Evolutionary conservation across 2,329 filamentous ascomycete genomes (phyloP).

Genomic region (Microcera coccophila): DNA sequence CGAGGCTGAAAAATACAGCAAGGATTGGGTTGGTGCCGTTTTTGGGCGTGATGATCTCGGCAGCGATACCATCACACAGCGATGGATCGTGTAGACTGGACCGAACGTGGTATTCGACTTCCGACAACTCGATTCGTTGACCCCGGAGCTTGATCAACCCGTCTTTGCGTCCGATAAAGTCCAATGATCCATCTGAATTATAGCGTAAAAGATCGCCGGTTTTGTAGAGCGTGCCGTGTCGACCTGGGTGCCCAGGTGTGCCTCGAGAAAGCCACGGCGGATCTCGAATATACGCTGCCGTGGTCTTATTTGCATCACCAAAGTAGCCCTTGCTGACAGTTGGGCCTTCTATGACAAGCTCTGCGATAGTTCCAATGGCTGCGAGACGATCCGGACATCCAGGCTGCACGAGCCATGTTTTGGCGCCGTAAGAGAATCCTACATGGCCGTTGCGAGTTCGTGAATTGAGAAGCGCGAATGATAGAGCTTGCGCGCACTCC

Average conservation of each 20-base stretch:
- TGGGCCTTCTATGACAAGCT: slow-evolving; percentile 37
- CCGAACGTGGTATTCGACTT: slow-evolving; percentile 16
- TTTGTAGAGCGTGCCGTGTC: slow-evolving; percentile 41
- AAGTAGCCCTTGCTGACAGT: slow-evolving; percentile 47
- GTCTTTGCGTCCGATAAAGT: slow-evolving; percentile 49
- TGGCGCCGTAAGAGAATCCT: no score
- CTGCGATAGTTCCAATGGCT: slow-evolving; percentile 4
- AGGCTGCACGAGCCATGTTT: no score
- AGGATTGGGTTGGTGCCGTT: no score
- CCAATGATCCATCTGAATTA: slow-evolving; percentile 35
- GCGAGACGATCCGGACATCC: no score
- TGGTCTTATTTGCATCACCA: slow-evolving; percentile 34
- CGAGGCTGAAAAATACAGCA: no score
- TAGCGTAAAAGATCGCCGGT: slow-evolving; percentile 45
- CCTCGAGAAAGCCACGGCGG: no score
- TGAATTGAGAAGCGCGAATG: no score
- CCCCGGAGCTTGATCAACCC: slow-evolving; percentile 55
- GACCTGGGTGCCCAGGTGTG: no score
- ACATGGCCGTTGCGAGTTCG: no score
- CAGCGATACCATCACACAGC: neutral
- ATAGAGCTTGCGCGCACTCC: no score
- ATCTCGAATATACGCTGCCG: slow-evolving; percentile 29
- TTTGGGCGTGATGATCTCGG: no score
- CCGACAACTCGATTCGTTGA: slow-evolving; percentile 45
- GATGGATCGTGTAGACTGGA: neutral